Base-by-base conservation (phyloP, 371 early-diverging fungal genomes). In the Zopfochytrium polystomum region DNA sequence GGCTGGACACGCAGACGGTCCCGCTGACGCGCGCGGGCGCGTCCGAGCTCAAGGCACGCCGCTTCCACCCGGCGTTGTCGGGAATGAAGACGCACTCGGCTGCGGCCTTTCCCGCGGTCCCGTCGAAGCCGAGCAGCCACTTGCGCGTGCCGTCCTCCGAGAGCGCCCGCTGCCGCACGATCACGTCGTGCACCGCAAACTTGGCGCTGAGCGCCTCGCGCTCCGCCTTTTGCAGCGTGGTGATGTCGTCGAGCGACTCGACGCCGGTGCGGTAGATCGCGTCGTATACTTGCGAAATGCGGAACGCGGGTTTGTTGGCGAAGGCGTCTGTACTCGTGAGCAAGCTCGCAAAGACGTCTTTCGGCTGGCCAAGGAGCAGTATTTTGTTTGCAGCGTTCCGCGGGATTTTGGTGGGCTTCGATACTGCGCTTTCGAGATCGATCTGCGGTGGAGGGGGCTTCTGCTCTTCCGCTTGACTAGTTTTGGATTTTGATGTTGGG, bases 1-100 rank as follows among this genome's bases (percentile, higher is more conserved):
- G 95, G n/a, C 87, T 86, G 20, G 88, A 88, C 18, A 92, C 83
- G 60, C 93, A 94, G n/a, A 90, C 73, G 0, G 93, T 94, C 0
- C 84, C 82, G 55, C 86, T 70, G 30, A 15, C 42, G 2, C 50
- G 33, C 25, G 30, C 6, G 13, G 31, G 26, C 23, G 5, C 18
- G 34, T 25, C 44, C 9, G 38, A 15, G 1, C 32, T 11, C 53
- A 55, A 18, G 20, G 38, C 29, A 11, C 26, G 18, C 56, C 27
- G 30, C 13, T 29, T 31, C 31, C n/a, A 45, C 29, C 35, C 27
- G 22, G 20, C 18, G 3, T 13, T 23, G 6, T 44, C 26, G 15
- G 70, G 63, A 55, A 66, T 67, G 30, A 58, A 54, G 26, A 72
- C 73, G 20, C 65, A 50, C 47, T 75, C 75, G 35, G 67, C 59